Base-by-base conservation (phyloP, 441 rosid genomes). In the Codiaeum variegatum region DNA sequence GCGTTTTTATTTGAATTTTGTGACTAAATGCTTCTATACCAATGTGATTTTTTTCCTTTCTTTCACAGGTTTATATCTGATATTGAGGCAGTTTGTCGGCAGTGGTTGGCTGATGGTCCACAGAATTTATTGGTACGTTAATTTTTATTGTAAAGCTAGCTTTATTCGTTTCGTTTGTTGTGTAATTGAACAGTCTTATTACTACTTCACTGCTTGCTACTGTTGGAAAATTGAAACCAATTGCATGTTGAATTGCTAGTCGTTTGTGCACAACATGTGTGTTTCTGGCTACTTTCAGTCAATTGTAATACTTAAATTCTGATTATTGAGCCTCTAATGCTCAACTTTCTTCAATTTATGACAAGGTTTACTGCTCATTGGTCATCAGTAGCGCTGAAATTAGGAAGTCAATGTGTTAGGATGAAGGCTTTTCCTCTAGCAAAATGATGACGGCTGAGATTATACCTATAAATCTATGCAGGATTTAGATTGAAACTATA, bases 51-150 rank as follows among this genome's bases (percentile, higher is more conserved):
- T 51, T 51, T 38, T 40, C 81, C 86, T 28, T 70, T 40, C 29
- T 6, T 38, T 44, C n/a, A 6, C 58, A 93, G 99, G 87, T 96
- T 96, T 74, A 96, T 96, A 77, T 96, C 99, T 29, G 98, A 96
- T 65, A 86, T 96, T 51, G 99, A 96, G 83, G 97, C 96, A 44
- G 83, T 88, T 79, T 93, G 97, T 86, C 87, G 98, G 75, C 94
- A 87, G 80, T 96, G 99, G 99, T 75, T 86, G 81, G 91, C 97
- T 62, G 88, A 91, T 84, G 98, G 98, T 76, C 90, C 94, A 6
- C 88, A 85, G 79, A 90, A 91, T 82, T 80, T 96, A 74, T 75
- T 89, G 96, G 98, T 90, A 85, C 56, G 82, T 78, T 70, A 66
- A 64, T 65, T 74, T 73, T 36, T 34, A 76, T 44, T 29, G 4